phyloP scores from a whole-genome alignment of 169 alveolate genomes.

The Hepatocystis sp. region DNA sequence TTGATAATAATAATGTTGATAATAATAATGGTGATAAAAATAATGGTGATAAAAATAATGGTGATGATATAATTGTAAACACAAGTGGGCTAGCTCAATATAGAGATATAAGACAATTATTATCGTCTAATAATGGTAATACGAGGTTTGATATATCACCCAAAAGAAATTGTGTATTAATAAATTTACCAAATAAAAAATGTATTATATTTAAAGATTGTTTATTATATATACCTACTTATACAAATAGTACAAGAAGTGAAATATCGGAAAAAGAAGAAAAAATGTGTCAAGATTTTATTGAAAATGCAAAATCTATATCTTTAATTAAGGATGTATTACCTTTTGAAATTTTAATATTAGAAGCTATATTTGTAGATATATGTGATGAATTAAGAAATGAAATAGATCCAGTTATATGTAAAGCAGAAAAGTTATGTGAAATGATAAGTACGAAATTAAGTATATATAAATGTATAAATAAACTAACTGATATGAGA shows the following conservation, averaged over 20 bases:
- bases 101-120: constrained; percentile 73
- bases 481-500: constrained; percentile 81
- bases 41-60: too few species aligned
- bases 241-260: constrained; percentile 47
- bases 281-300: constrained; percentile 57
- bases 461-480: constrained; percentile 79
- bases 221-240: constrained; percentile 62
- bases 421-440: constrained; percentile 77
- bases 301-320: constrained; percentile 71
- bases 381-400: constrained; percentile 78
- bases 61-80: constrained; percentile 51
- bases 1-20: too few species aligned
- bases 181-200: constrained; percentile 66
- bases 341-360: constrained; percentile 80
- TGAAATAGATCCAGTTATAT: constrained; percentile 78
- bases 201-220: constrained; percentile 73
- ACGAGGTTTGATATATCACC: constrained; percentile 75
- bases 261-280: constrained; percentile 66
- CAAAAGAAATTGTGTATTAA: constrained; percentile 64
- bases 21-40: too few species aligned
- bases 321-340: constrained; percentile 74
- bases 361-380: constrained; percentile 80
- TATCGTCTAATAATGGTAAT: constrained; percentile 43
- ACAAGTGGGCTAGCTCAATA: constrained; percentile 76
- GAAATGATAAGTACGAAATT: constrained; percentile 78